Evolutionary conservation across 2,329 filamentous ascomycete species (phyloP).

Genomic region (Paraphoma chrysanthemicola): DNA sequence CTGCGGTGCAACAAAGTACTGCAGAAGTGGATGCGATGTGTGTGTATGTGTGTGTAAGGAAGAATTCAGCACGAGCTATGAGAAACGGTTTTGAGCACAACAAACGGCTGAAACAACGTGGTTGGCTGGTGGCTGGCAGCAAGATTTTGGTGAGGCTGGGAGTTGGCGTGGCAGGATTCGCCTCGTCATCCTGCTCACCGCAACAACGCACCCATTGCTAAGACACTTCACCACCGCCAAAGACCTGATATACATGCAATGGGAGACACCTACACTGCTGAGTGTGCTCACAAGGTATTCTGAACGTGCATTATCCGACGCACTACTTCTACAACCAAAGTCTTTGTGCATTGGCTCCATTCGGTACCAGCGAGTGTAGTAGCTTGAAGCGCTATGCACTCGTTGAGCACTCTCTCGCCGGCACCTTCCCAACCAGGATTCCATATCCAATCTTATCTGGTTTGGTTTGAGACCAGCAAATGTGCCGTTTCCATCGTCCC

Average conservation of each 20-base stretch:
- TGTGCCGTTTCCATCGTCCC: constrained; percentile 26
- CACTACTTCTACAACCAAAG: too few species aligned
- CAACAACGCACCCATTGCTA: constrained; percentile 27
- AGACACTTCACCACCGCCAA: background rate
- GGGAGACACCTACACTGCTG: background rate
- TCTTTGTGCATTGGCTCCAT: too few species aligned
- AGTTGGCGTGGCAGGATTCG: constrained; percentile 8
- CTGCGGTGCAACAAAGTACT: constrained; percentile 19
- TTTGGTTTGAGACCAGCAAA: constrained; percentile 6
- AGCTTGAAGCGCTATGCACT: too few species aligned
- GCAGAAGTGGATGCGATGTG: constrained; percentile 9
- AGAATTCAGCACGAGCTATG: constrained; percentile 20
- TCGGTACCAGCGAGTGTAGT: too few species aligned
- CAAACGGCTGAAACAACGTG: constrained; percentile 16
- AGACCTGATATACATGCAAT: background rate
- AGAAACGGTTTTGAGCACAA: constrained; percentile 19
- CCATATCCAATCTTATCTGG: background rate
- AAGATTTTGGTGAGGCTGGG: constrained; percentile 28
- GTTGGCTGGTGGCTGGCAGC: constrained; percentile 27
- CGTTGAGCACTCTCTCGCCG: background rate
- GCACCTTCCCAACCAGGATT: background rate
- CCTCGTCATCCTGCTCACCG: constrained; percentile 30
- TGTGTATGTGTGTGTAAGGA: constrained; percentile 4
- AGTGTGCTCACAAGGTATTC: too few species aligned
- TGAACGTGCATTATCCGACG: too few species aligned